Evolutionary conservation across 192 early-diverging fungal genomes (phyloP), one percentile per base, ranked within the genome.

Genomic region (Entrophospora sp.): DNA sequence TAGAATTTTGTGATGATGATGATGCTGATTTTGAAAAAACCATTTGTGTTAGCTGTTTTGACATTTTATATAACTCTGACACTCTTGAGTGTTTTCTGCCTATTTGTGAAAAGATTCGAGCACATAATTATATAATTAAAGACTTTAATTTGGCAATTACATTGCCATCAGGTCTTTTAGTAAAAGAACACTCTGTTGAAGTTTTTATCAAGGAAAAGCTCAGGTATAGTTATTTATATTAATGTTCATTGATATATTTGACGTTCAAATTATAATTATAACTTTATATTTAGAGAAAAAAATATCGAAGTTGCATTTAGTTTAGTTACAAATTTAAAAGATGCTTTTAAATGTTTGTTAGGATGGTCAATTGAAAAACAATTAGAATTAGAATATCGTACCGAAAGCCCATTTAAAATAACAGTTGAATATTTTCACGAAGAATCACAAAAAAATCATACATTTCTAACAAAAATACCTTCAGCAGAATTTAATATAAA

Each of bases 391-490:
- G 12, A 30, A 34, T 60, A 60, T 57, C 4, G 4, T 7, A 9
- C 40, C n/a, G 44, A 73, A 37, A 76, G 73, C 28, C 67, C 69
- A 27, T 75, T 84, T 4, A 65, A 64, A 14, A 73, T 86, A 40
- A 75, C 64, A 5, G 44, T 84, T 12, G 73, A 73, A 9, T 77
- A 79, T 43, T 66, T 69, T n/a, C 85, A 89, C 51, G 38, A 32
- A 1, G 72, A 69, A 14, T 78, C 82, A 0, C 69, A 67, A 9
- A 46, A 57, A 8, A 85, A 86, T 52, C 86, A 82, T 67, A 66
- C 72, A 37, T 85, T 86, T 49, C 70, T 89, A 46, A 78, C 78
- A 8, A n/a, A 22, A 31, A 55, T 66, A 38, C 51, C 64, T 6
- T 45, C 28, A 18, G 49, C 64, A 6, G 28, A 40, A 24, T 53